phyloP scores from a whole-genome alignment of 805 yeast species.

The Suhomyces kilbournensis region DNA sequence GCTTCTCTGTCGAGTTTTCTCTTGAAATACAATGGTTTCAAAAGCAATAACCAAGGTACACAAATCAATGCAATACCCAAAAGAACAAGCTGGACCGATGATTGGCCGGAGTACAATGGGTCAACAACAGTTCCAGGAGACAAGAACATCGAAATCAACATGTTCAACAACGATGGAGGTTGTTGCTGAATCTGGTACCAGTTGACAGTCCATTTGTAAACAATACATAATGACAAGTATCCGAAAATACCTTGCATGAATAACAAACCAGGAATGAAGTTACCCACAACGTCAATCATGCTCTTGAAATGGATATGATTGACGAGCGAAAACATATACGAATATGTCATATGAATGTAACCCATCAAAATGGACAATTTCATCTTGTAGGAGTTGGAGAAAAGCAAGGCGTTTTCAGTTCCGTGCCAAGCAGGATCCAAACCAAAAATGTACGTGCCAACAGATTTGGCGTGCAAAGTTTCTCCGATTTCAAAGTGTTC shows the following conservation, averaged over 20 bases:
- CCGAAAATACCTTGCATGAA: constrained; percentile 80
- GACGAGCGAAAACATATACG: constrained; percentile 64
- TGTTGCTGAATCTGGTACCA: constrained; percentile 61
- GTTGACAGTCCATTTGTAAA: constrained; percentile 72
- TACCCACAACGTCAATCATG: constrained; percentile 64
- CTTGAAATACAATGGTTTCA: constrained; percentile 55
- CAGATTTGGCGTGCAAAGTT: constrained; percentile 44
- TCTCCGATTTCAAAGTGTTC: constrained; percentile 38
- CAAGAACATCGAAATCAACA: constrained; percentile 73
- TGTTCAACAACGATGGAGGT: constrained; percentile 72
- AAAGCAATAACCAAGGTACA: constrained; percentile 70
- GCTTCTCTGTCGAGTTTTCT: constrained; percentile 34
- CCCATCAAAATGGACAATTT: constrained; percentile 75
- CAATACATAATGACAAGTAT: constrained; percentile 60
- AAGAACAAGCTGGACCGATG: constrained; percentile 55
- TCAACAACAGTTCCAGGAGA: constrained; percentile 70
- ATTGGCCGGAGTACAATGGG: constrained; percentile 63
- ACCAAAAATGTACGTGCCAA: constrained; percentile 60
- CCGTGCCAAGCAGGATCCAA: constrained; percentile 79
- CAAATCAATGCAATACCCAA: constrained; percentile 60
- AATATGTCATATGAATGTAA: constrained; percentile 70
- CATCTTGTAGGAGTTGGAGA: constrained; percentile 75
- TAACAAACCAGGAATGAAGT: constrained; percentile 68
- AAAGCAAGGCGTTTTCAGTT: constrained; percentile 66
- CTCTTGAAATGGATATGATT: constrained; percentile 58